A percentile compares a stretch with the other conserved stretches of the same genome.
Evolutionary conservation across 2,329 filamentous ascomycete species (phyloP).

Genomic region (Fusarium sp.): DNA sequence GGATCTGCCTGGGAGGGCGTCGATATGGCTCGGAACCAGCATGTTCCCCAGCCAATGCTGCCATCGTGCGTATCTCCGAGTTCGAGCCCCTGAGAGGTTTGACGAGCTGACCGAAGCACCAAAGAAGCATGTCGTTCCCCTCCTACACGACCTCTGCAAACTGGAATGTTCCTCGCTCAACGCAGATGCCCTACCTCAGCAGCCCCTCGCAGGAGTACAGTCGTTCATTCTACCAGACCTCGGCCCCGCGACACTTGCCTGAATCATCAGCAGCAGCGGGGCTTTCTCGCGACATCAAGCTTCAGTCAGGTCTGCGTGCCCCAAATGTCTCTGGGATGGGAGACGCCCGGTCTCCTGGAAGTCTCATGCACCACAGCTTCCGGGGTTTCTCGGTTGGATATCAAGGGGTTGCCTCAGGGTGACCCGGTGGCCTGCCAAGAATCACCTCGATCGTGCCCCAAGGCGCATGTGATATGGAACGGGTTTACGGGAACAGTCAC

Average conservation of each 20-base stretch:
- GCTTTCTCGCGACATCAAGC: constrained; percentile 8
- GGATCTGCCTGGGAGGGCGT: constrained; percentile 16
- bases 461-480: background rate
- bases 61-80: constrained; percentile 29
- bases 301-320: constrained; percentile 28
- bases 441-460: background rate
- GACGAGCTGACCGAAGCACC: constrained; percentile 16
- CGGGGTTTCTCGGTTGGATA: constrained; percentile 13
- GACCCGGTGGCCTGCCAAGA: background rate
- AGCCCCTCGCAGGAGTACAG: constrained; percentile 12
- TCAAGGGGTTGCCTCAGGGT: constrained; percentile 22
- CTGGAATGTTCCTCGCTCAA: constrained; percentile 33
- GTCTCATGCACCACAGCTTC: constrained; percentile 10
- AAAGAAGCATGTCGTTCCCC: constrained; percentile 22
- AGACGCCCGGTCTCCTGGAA: background rate
- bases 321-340: constrained; percentile 16
- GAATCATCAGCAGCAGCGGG: constrained; percentile 1
- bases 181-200: constrained; percentile 9
- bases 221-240: constrained; percentile 13
- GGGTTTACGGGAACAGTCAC: background rate
- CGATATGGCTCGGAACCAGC: constrained; percentile 12
- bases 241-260: constrained; percentile 22
- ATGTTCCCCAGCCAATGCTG: constrained; percentile 13
- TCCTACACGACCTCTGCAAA: constrained; percentile 16
- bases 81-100: background rate